Evolutionary conservation across 2,329 filamentous ascomycete genomes (phyloP).

Genomic region (Pseudogymnoascus sp.): DNA sequence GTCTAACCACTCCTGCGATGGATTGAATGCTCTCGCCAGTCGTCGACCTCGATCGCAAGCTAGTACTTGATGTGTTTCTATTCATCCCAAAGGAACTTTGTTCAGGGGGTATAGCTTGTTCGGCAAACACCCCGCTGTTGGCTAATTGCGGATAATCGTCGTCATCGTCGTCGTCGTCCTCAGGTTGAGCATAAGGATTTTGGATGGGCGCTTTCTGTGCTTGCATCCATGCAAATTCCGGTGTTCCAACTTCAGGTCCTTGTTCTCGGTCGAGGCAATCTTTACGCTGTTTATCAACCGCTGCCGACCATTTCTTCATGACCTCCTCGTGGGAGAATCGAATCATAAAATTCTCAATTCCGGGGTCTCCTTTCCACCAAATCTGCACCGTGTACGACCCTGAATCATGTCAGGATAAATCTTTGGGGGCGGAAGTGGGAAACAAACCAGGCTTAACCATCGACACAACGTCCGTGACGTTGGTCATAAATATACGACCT

Average conservation of each 20-base stretch:
- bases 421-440: not conserved
- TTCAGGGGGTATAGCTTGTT: constrained; percentile 29
- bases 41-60: constrained; percentile 64
- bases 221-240: constrained; percentile 74
- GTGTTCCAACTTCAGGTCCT: constrained; percentile 40
- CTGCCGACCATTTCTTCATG: constrained; percentile 84
- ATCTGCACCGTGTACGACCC: constrained; percentile 94
- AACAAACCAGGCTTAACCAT: constrained; percentile 72
- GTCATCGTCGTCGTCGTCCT: constrained; percentile 55
- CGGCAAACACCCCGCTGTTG: constrained; percentile 29
- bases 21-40: constrained; percentile 62
- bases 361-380: constrained; percentile 95
- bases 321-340: constrained; percentile 84
- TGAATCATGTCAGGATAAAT: constrained; percentile 33
- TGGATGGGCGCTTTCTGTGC: constrained; percentile 57
- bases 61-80: constrained; percentile 65
- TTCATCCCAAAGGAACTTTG: constrained; percentile 43
- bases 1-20: constrained; percentile 44
- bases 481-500: constrained; percentile 97
- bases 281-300: constrained; percentile 70
- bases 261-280: constrained; percentile 43
- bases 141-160: constrained; percentile 32
- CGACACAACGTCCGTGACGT: constrained; percentile 90
- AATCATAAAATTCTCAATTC: constrained; percentile 93
- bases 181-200: constrained; percentile 68